Base-by-base conservation (phyloP, 1,284 basidiomycete genomes). In the Cyathus pygmaeus region DNA sequence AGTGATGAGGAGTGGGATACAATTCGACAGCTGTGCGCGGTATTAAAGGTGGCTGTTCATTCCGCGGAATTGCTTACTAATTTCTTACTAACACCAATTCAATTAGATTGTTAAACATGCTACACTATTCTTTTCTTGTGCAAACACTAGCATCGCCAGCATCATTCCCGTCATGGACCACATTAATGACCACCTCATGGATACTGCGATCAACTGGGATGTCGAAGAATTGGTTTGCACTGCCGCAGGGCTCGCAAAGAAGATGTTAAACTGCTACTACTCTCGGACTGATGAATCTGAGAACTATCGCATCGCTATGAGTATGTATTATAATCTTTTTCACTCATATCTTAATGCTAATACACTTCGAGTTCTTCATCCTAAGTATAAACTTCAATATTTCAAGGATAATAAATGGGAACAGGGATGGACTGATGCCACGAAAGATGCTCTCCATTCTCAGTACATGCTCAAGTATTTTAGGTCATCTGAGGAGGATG, bases 121-220 rank as follows among this genome's bases (percentile, higher is more conserved):
- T 3, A 76, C 70, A 1, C 55, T 59, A 23, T 76, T 64, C 54
- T 76, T 67, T 53, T 71, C 59, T 31, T 55, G 27, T 50, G 46
- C 36, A 24, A 65, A 55, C 5, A 61, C 66, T 15, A 62, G 63
- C 63, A 42, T 78, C 54, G 36, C 60, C 26, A 59, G 59, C 19
- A 68, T 77, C 1, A 76, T 76, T 17, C 74, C 72, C 1, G 67
- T 63, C 1, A 76, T 78, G 62, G 74, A 78, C 53, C 57, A 65
- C 23, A 64, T 78, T 29, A 56, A 72, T 36, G 9, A 64, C 3
- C 31, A 30, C 2, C 53, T 71, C 4, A 55, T 62, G 2, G 53
- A 7, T 41, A 61, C 27, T 21, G 50, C 44, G 13, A 19, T 51
- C 5, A 52, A 49, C 15, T n/a, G 30, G 9, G 24, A 24, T 15